These are phyloP conservation scores for Reutealis trisperma DNA, from an alignment of 345 rosid species.

Conservation along the genomic window DNA sequence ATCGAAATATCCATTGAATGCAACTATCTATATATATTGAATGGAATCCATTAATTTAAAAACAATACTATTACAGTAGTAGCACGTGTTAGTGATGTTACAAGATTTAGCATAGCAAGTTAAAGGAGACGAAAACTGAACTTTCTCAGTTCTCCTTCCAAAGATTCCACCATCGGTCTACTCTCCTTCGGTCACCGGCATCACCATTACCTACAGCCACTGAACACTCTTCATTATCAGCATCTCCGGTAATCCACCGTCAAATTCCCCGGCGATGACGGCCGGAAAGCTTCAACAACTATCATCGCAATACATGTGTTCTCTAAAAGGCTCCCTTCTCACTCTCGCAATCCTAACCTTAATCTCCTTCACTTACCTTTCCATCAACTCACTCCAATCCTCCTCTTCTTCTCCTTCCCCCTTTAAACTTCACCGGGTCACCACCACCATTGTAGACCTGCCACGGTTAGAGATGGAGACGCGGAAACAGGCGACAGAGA, in stretches of 20 bases:
- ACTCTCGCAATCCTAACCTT: slow-evolving; percentile 68
- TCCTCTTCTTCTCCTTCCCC: slow-evolving; percentile 19
- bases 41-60: too few relatives aligned
- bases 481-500: neutral
- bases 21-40: too few relatives aligned
- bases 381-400: slow-evolving; percentile 60
- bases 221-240: neutral
- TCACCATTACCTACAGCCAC: neutral
- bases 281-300: slow-evolving; percentile 45
- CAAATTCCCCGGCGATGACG: slow-evolving; percentile 43
- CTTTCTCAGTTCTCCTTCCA: too few relatives aligned
- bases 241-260: too few relatives aligned
- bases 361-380: slow-evolving; percentile 59
- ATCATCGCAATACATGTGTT: slow-evolving; percentile 41
- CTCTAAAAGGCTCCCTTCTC: slow-evolving; percentile 67
- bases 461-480: neutral
- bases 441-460: neutral
- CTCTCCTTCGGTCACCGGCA: neutral
- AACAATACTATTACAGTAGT: too few relatives aligned
- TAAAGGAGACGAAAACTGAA: too few relatives aligned
- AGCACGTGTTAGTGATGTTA: too few relatives aligned
- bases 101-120: too few relatives aligned
- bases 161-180: too few relatives aligned
- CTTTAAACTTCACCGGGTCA: neutral
- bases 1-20: too few relatives aligned